Percentiles rank a stretch among this genome's conserved stretches.
Evolutionary conservation across 495 filamentous ascomycete genomes (phyloP).

Genomic region (Delitschia confertaspora): DNA sequence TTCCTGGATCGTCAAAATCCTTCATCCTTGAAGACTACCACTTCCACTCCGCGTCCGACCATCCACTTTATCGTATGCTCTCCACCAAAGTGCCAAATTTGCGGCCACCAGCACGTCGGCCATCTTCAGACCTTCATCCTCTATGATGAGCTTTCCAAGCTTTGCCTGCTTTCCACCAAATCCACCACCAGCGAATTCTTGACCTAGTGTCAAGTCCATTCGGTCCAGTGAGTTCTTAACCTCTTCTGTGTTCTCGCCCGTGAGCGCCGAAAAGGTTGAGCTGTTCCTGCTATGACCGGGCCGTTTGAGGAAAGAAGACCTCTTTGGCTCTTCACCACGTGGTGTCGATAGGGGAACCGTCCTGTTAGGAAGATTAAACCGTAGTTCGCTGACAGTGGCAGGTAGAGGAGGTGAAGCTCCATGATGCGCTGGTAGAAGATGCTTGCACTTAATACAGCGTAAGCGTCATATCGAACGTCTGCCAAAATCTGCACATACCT

Average conservation of each 20-base stretch:
- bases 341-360: constrained; percentile 17
- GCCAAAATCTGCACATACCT: constrained; percentile 18
- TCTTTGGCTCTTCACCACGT: constrained; percentile 21
- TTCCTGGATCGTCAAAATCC: neutral
- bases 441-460: constrained; percentile 50
- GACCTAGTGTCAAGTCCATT: constrained; percentile 64
- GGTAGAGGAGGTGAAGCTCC: constrained; percentile 26
- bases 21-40: constrained; percentile 1
- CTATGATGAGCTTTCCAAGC: constrained; percentile 83
- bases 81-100: constrained; percentile 91
- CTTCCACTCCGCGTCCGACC: neutral
- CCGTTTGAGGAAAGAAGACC: constrained; percentile 22
- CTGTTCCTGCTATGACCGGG: constrained; percentile 18
- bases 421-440: constrained; percentile 43
- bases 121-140: constrained; percentile 92
- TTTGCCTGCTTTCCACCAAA: constrained; percentile 79
- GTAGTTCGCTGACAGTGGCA: constrained; percentile 68
- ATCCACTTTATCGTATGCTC: constrained; percentile 58
- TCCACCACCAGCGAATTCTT: constrained; percentile 72
- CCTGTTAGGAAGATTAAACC: constrained; percentile 55
- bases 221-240: constrained; percentile 31
- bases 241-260: constrained; percentile 6
- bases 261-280: constrained; percentile 20
- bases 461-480: neutral
- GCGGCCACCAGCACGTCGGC: constrained; percentile 84